A percentile compares a stretch with the other conserved stretches of the same genome.
phyloP scores from a whole-genome alignment of 768 basidiomycete species.

The Mycena chlorophos region DNA sequence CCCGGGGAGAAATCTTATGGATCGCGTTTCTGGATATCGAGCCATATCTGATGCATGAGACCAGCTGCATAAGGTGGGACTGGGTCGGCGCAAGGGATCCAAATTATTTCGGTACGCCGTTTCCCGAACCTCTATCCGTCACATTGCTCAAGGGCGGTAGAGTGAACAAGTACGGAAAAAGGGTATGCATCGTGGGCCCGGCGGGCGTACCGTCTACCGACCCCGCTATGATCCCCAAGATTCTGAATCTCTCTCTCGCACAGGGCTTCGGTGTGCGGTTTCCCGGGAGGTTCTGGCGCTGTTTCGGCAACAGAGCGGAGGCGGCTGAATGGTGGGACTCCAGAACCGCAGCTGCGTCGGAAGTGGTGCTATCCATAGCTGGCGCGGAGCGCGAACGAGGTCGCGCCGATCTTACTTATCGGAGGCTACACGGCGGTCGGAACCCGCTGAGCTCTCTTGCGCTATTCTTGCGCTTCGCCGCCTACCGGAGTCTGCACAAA shows the following conservation, averaged over 20 bases:
- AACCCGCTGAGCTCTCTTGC: slow-evolving; percentile 13
- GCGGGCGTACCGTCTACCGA: slow-evolving; percentile 3
- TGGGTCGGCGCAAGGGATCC: not conserved
- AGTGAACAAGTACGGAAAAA: too few relatives aligned
- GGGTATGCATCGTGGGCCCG: not conserved
- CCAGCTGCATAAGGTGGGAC: not conserved
- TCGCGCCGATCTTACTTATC: slow-evolving; percentile 7
- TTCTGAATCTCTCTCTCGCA: not conserved
- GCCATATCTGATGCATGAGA: too few relatives aligned
- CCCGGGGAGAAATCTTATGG: too few relatives aligned
- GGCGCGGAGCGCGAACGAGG: slow-evolving; percentile 3
- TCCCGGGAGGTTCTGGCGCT: slow-evolving; percentile 15
- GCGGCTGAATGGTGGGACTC: not conserved
- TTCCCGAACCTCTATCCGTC: too few relatives aligned
- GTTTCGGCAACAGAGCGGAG: too few relatives aligned
- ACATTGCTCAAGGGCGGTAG: too few relatives aligned
- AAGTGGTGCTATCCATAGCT: not conserved
- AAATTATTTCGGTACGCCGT: not conserved
- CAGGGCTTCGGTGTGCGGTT: slow-evolving; percentile 22
- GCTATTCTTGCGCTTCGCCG: slow-evolving; percentile 21
- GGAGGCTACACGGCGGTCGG: not conserved
- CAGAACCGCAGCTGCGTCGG: slow-evolving; percentile 10
- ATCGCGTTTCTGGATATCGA: too few relatives aligned
- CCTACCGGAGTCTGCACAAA: too few relatives aligned
- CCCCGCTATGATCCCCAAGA: slow-evolving; percentile 21